These are phyloP conservation scores for Ustulina deusta DNA, from an alignment of 2,329 filamentous ascomycete genomes.

Conservation along the genomic window DNA sequence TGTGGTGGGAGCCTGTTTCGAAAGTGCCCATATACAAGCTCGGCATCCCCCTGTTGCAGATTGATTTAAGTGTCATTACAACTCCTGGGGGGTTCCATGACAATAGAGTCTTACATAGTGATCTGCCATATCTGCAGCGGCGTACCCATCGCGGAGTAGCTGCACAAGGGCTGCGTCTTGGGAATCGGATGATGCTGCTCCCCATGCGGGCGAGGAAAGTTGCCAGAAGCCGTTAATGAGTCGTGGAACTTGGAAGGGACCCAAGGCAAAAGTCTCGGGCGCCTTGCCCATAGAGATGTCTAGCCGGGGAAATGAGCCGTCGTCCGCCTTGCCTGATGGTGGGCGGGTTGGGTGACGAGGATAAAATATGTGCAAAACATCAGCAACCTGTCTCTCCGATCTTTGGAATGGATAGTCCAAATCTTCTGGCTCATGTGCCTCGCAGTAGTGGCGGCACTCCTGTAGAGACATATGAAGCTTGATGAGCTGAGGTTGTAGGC, in stretches of 20 bases:
- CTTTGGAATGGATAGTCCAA: slow-evolving; percentile 47
- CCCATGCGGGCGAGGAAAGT: slow-evolving; percentile 50
- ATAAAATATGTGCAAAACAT: slow-evolving; percentile 47
- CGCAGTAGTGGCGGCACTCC: slow-evolving; percentile 46
- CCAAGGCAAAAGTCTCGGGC: slow-evolving; percentile 43
- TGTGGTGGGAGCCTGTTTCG: slow-evolving; percentile 45
- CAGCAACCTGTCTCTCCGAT: slow-evolving; percentile 50
- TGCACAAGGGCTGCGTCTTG: slow-evolving; percentile 47
- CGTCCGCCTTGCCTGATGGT: background rate
- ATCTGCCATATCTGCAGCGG: slow-evolving; percentile 53
- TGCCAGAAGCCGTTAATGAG: slow-evolving; percentile 51
- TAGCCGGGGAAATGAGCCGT: background rate
- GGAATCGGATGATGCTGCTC: slow-evolving; percentile 43
- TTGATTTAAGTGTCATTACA: slow-evolving; percentile 13
- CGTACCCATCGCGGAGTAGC: slow-evolving; percentile 46
- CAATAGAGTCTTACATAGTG: slow-evolving; percentile 50
- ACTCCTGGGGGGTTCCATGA: background rate
- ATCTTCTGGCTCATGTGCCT: slow-evolving; percentile 20
- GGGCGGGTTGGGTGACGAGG: slow-evolving; percentile 19
- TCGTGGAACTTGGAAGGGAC: slow-evolving; percentile 42
- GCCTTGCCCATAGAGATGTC: slow-evolving; percentile 1
- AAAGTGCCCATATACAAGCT: slow-evolving; percentile 52
- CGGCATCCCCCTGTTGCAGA: slow-evolving; percentile 50
- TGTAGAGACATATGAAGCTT: slow-evolving; percentile 42
- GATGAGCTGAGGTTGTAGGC: slow-evolving; percentile 41